A percentile compares a stretch with the other conserved stretches of the same genome.
Conservation (phyloP, 2,329 filamentous ascomycete genomes). For the Beauveria sp. region DNA sequence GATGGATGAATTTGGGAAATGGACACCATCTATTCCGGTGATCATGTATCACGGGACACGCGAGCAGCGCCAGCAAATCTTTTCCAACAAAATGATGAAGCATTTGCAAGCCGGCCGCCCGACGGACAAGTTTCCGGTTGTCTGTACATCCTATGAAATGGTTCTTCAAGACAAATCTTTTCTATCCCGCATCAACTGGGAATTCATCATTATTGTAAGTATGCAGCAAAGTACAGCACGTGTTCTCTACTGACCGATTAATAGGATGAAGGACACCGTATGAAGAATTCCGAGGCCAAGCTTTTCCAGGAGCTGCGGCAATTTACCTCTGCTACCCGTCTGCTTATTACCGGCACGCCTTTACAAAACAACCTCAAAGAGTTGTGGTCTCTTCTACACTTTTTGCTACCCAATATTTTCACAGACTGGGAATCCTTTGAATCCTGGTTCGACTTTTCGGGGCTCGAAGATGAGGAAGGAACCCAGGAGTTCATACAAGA, state of each 20-base stretch:
- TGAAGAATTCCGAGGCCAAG: constrained; percentile 94
- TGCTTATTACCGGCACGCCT: constrained; percentile 91
- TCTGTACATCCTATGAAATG: constrained; percentile 95
- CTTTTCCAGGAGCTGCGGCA: constrained; percentile 82
- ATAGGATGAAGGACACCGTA: constrained; percentile 86
- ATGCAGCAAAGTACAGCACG: not conserved
- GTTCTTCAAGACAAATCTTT: constrained; percentile 83
- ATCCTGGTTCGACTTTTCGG: constrained; percentile 94
- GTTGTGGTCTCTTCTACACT: constrained; percentile 90
- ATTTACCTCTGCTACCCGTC: constrained; percentile 81
- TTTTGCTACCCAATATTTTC: constrained; percentile 86
- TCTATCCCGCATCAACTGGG: constrained; percentile 81
- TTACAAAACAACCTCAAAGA: constrained; percentile 94
- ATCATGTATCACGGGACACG: constrained; percentile 86
- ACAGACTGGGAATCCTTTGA: constrained; percentile 90
- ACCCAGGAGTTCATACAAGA: constrained; percentile 75
- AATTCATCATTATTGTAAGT: constrained; percentile 87
- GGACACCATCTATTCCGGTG: constrained; percentile 83
- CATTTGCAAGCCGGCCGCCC: constrained; percentile 55
- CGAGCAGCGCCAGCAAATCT: constrained; percentile 67
- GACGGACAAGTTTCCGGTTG: constrained; percentile 70
- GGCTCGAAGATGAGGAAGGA: constrained; percentile 73
- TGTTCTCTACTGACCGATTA: too few species aligned
- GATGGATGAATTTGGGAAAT: constrained; percentile 87
- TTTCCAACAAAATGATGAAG: constrained; percentile 61